Evolutionary conservation across 192 early-diverging fungal species (phyloP), one percentile per base, ranked within the genome.

Genomic region (Entophlyctis helioformis): DNA sequence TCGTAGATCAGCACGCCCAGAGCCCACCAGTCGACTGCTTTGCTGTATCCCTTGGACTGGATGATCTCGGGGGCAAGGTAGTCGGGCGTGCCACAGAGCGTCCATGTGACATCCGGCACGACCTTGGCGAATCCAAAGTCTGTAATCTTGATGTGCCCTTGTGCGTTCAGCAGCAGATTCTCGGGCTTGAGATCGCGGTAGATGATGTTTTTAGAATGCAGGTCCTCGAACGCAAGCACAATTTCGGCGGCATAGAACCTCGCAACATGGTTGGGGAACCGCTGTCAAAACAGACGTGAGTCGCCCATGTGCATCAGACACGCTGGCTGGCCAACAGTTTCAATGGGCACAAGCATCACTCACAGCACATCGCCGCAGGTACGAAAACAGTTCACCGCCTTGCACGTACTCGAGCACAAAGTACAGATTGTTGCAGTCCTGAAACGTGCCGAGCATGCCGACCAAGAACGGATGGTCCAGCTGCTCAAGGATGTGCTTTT

Each of bases 371-470:
- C 84, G 81, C 53, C 90, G 56, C 47, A 97, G 54, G 33, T 90
- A 87, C n/a, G 83, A 85, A 44, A 97, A 97, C 47, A 97, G 69
- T 72, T 97, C 94, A 46, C 94, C 94, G 53, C 94, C 94, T 27
- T 84, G 82, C 5, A 95, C 84, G 69, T 91, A 97, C 61, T 95
- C 91, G 76, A 95, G 78, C 12, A 92, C 85, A 62, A 97, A 86
- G 61, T 94, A 95, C 53, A 97, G 57, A 58, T 90, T 94, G 35
- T 72, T 64, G 36, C 72, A 76, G 60, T 98, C 92, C 74, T 98
- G 90, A 61, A 91, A 93, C 9, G 87, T 93, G 7, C 88, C 86
- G 65, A 92, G 78, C 71, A 98, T 81, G 52, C 78, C 74, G 46
- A 98, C 90, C 39, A 96, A 61, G 53, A 93, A 96, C 12, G 92